Percentiles rank a stretch among this genome's conserved stretches.
Evolutionary conservation across 768 basidiomycete genomes (phyloP).

Genomic region (Tubosaeta sp.): DNA sequence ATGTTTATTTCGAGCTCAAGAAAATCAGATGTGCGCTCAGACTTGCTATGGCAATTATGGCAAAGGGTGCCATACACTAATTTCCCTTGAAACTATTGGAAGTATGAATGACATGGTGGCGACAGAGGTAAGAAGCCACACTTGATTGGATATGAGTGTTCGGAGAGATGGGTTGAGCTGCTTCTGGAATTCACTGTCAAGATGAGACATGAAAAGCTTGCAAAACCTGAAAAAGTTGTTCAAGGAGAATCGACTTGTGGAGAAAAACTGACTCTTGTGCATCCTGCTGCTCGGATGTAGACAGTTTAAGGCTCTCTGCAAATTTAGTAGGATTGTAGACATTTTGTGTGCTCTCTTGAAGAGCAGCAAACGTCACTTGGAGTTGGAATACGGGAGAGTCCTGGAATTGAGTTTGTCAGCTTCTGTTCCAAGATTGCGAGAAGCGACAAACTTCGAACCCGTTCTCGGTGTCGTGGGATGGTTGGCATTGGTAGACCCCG

Average conservation of each 20-base stretch:
- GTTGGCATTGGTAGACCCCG: conserved; percentile 77
- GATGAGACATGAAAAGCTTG: conserved; percentile 88
- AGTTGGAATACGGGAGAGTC: conserved; percentile 77
- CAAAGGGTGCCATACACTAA: conserved; percentile 81
- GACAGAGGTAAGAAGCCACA: conserved; percentile 23
- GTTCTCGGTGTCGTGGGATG: conserved; percentile 45
- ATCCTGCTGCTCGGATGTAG: conserved; percentile 89
- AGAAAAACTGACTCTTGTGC: conserved; percentile 76
- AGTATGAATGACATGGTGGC: conserved; percentile 1
- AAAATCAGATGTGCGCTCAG: conserved; percentile 69
- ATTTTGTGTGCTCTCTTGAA: conserved; percentile 66
- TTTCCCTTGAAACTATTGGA: conserved; percentile 77
- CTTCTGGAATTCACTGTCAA: conserved; percentile 84
- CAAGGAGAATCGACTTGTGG: background rate
- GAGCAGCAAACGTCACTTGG: conserved; percentile 77
- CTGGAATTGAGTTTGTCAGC: conserved; percentile 31
- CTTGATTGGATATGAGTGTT: conserved; percentile 72
- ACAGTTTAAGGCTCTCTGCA: conserved; percentile 78
- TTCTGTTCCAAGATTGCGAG: background rate
- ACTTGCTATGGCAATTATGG: conserved; percentile 58
- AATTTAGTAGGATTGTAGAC: conserved; percentile 83
- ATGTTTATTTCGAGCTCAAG: conserved; percentile 87
- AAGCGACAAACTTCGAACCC: conserved; percentile 38
- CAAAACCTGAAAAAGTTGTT: conserved; percentile 60
- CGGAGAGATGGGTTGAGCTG: conserved; percentile 61